Base-by-base conservation (phyloP, 176 grass and related monocot species). In the Zoysia pacifica region DNA sequence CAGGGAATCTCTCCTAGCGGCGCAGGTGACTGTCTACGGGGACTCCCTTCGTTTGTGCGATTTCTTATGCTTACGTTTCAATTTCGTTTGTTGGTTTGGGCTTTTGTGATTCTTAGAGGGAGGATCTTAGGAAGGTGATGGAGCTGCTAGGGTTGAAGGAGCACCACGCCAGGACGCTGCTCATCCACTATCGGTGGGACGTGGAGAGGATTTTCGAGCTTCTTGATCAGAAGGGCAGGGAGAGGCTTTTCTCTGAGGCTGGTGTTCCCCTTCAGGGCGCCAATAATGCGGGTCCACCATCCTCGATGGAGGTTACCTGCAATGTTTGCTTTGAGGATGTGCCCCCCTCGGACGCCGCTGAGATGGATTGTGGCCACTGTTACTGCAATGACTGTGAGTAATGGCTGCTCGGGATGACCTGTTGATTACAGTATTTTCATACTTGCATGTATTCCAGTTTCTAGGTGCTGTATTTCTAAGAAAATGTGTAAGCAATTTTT, bases 341-440 rank as follows among this genome's bases (percentile, higher is more conserved):
- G 69, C 39, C 74, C 11, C 55, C 47, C 9, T 40, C 56, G 10
- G 44, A n/a, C 5, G 82, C 86, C 48, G 90, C 95, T n/a, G 67
- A 89, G 79, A 98, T 98, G 95, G 95, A 94, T 42, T 98, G 95
- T 40, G 95, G 95, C 42, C 90, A 98, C 83, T 65, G 69, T 54
- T 98, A 89, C 83, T 98, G 95, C 90, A 98, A 98, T 72, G 92
- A 91, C 5, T 98, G 95, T 98, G 83, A 93, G 92, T 81, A 72
- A 13, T 60, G 40, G 4, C 44, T 2, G 8, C 38, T 67, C 60
- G 41, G 56, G 62, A 44, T 48, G 41, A 35, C 19, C 2, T 4
- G 39, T 52, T 69, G 19, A 77, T 48, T 82, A 4, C 7, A 67
- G 20, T 45, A n/a, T 39, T 62, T 85, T 42, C 62, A 81, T 18